phyloP scores from a whole-genome alignment of 23 red algal genomes.

The Chondrus crispus region DNA sequence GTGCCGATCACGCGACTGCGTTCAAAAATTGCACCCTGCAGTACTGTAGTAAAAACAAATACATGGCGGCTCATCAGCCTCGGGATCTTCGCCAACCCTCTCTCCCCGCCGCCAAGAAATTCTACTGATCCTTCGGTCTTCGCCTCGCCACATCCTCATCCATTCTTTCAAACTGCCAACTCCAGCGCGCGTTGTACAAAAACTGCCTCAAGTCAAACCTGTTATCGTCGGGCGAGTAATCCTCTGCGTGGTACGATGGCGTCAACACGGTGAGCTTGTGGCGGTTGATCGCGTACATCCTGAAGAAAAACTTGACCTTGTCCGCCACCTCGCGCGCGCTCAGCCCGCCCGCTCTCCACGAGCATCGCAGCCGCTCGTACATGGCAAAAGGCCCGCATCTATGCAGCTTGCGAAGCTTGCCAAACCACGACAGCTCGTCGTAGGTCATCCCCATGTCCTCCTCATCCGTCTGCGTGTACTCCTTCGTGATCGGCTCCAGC shows the following conservation, averaged over 20 bases:
- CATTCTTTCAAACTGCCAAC: conserved; percentile 87
- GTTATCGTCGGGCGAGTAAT: conserved; percentile 98
- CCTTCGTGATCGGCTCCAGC: conserved; percentile 80
- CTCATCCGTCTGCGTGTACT: conserved; percentile 94
- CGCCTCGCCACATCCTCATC: conserved; percentile 36
- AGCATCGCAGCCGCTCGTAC: conserved; percentile 47
- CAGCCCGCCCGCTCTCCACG: conserved; percentile 24
- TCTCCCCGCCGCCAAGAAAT: too few relatives aligned
- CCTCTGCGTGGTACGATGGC: conserved; percentile 91
- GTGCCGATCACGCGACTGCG: too few relatives aligned
- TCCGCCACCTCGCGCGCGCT: conserved; percentile 52
- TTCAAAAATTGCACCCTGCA: too few relatives aligned
- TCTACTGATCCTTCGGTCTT: too few relatives aligned
- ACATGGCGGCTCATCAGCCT: too few relatives aligned
- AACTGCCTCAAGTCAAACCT: conserved; percentile 97
- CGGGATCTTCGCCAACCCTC: too few relatives aligned
- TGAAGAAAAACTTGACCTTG: conserved; percentile 97
- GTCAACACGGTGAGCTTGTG: conserved; percentile 98
- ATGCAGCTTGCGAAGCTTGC: conserved; percentile 78
- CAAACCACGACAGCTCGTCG: conserved; percentile 85
- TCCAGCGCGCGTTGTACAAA: conserved; percentile 87
- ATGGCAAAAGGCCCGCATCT: conserved; percentile 90
- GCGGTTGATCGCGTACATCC: conserved; percentile 93
- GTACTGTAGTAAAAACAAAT: too few relatives aligned
- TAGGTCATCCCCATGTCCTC: conserved; percentile 99